Percentiles rank a stretch among this genome's conserved stretches.
Evolutionary conservation across 1,139 yeast species (phyloP).

Genomic region (Sugiyamaella neomexicana): DNA sequence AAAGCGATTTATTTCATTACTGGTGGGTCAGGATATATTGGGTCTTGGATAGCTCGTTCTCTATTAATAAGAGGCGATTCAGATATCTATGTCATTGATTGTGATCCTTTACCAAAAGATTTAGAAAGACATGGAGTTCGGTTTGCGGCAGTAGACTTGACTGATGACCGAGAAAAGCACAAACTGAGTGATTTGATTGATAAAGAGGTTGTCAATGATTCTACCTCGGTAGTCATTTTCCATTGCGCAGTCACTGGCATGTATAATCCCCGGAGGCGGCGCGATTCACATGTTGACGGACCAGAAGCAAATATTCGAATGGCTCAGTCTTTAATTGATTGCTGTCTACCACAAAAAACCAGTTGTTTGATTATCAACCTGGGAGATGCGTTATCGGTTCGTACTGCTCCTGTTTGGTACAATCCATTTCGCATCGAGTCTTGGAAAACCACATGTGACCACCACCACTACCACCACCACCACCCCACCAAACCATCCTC

Average conservation of each 20-base stretch:
- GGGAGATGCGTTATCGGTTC: slow-evolving; percentile 14
- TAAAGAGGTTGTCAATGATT: not conserved
- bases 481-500: slow-evolving; percentile 2
- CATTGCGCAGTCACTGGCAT: slow-evolving; percentile 28
- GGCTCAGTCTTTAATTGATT: slow-evolving; percentile 7
- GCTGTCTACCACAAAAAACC: slow-evolving; percentile 4
- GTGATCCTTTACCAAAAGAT: slow-evolving; percentile 32
- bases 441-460: not conserved
- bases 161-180: not conserved
- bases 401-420: slow-evolving; percentile 13
- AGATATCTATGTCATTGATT: slow-evolving; percentile 28
- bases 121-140: slow-evolving; percentile 32
- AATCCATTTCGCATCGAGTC: slow-evolving; percentile 5
- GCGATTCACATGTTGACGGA: not conserved
- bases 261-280: slow-evolving; percentile 19
- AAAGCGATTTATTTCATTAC: slow-evolving; percentile 31
- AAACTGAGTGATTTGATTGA: slow-evolving; percentile 20
- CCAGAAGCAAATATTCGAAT: slow-evolving; percentile 6
- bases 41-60: slow-evolving; percentile 39
- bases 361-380: slow-evolving; percentile 7
- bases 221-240: slow-evolving; percentile 22
- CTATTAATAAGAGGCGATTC: slow-evolving; percentile 34
- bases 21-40: slow-evolving; percentile 40
- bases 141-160: slow-evolving; percentile 26
- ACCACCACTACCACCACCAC: slow-evolving; percentile 1